Evolutionary conservation across 306 rosid species (phyloP), one percentile per base, ranked within the genome.

Genomic region (Trifolium pratense): DNA sequence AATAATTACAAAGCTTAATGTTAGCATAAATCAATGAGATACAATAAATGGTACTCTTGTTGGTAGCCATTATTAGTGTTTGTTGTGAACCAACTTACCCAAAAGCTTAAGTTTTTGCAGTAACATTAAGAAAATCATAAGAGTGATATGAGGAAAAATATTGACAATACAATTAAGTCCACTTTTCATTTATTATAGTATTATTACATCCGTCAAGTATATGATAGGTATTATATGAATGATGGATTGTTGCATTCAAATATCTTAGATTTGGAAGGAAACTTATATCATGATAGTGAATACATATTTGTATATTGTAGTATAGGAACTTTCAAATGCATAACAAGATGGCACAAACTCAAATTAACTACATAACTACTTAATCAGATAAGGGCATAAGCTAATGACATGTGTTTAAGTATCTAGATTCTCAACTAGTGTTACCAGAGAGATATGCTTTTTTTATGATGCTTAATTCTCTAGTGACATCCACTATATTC

Each of bases 401-500:
- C 25, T 23, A 23, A 23, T 23, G 1, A 23, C 25, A 23, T 23
- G 29, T 25, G 29, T 25, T 25, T 25, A 25, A 25, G 29, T 25
- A 25, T 25, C 3, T 3, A 25, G 29, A 1, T 25, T 25, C 2
- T 25, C 29, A 25, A 2, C 2, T 2, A 25, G 29, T 25, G 29
- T 25, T 25, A 25, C 29, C 29, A 25, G 29, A 25, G 25, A 21
- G 25, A 21, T 21, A 21, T 21, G 25, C 42, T 7, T 60, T 60
- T 60, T 29, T 60, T 6, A 60, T 60, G 3, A 29, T 31, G 66
- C 20, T 29, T 31, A 60, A 17, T 21, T 60, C 66, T 7, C 21
- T 60, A 0, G 21, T 60, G 66, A 60, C 66, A 31, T 60, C 66
- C 12, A 60, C 66, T 31, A 31, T 31, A n/a, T 34, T 60, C 66